Percentiles rank a stretch among this genome's conserved stretches.
Conservation (phyloP, 371 early-diverging fungal genomes). For the Saksenaea vasiformis region DNA sequence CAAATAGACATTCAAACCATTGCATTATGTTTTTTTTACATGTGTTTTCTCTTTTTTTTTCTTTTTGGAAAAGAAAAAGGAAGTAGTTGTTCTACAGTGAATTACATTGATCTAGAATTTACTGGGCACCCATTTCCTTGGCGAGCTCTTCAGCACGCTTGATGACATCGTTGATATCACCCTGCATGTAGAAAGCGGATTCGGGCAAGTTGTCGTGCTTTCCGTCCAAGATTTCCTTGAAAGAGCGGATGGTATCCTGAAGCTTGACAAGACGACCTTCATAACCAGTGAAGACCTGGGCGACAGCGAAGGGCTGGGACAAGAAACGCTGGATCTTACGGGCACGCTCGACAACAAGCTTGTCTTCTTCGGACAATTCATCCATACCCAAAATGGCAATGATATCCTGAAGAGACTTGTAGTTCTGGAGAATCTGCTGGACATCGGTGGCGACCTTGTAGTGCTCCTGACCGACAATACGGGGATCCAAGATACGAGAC, state of each 20-base stretch:
- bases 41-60: neutral
- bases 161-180: conserved; percentile 91
- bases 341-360: conserved; percentile 92
- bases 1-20: neutral
- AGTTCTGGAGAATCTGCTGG: conserved; percentile 92
- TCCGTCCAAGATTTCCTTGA: conserved; percentile 93
- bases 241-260: conserved; percentile 92
- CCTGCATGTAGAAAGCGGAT: conserved; percentile 96
- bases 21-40: neutral
- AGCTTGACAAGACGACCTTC: conserved; percentile 91
- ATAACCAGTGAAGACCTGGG: conserved; percentile 95
- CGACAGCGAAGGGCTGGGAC: conserved; percentile 95
- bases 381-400: conserved; percentile 97
- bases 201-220: conserved; percentile 94
- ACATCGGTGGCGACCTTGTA: conserved; percentile 92
- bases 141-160: conserved; percentile 75
- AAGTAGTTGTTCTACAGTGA: neutral
- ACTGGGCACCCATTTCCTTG: conserved; percentile 28
- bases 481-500: conserved; percentile 93
- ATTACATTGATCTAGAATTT: conserved; percentile 4
- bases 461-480: conserved; percentile 94
- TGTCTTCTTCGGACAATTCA: conserved; percentile 96
- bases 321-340: conserved; percentile 94
- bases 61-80: conserved; percentile 4
- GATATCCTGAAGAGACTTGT: conserved; percentile 97